Percentiles rank a stretch among this genome's conserved stretches.
These are phyloP conservation scores for Dendrobium catenatum DNA, from an alignment of 106 monocot species.

Conservation along the genomic window DNA sequence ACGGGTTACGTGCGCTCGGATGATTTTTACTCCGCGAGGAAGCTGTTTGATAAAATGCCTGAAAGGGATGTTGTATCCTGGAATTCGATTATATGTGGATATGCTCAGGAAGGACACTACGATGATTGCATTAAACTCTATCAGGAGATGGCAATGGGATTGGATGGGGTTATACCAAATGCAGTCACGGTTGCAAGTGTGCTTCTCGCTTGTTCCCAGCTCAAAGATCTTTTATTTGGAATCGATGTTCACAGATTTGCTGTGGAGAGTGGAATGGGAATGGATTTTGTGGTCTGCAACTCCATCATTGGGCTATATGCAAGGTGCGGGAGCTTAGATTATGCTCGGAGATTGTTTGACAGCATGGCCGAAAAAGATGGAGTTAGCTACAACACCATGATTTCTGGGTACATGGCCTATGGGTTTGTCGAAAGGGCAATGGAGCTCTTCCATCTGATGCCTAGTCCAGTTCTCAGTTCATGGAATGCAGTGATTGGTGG, in stretches of 20 bases:
- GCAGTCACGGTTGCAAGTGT: conserved; percentile 27
- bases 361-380: conserved; percentile 26
- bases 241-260: conserved; percentile 25
- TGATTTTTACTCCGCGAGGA: conserved; percentile 9
- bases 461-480: conserved; percentile 15
- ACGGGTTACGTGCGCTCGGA: conserved; percentile 14
- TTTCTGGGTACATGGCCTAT: conserved; percentile 42
- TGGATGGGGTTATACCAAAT: conserved; percentile 18
- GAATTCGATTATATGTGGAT: conserved; percentile 39
- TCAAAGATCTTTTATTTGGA: conserved; percentile 24
- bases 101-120: conserved; percentile 23
- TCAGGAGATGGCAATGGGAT: conserved; percentile 12
- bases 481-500: conserved; percentile 44
- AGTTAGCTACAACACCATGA: conserved; percentile 34
- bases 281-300: conserved; percentile 26
- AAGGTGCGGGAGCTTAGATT: conserved; percentile 38
- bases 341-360: conserved; percentile 24
- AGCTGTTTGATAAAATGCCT: conserved; percentile 31
- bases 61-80: conserved; percentile 31
- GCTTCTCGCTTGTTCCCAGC: conserved; percentile 35
- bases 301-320: conserved; percentile 36
- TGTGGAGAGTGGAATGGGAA: conserved; percentile 12
- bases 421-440: conserved; percentile 27
- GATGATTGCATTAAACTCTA: conserved; percentile 22
- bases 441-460: conserved; percentile 19